Evolutionary conservation across 2,329 filamentous ascomycete genomes (phyloP).

Genomic region (Emergomyces pasteurianus): DNA sequence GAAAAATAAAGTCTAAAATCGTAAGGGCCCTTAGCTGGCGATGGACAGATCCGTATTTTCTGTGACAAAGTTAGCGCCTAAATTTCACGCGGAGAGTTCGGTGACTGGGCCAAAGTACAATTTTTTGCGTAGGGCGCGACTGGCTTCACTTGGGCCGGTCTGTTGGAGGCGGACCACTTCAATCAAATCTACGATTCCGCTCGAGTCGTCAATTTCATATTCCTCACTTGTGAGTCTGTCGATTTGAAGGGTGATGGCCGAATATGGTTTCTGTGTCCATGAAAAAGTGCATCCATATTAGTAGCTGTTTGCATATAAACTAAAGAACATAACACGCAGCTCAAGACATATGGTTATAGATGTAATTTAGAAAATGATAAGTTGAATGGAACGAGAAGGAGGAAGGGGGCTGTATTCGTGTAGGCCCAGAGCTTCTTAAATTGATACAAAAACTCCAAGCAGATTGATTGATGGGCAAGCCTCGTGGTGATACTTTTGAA

Average conservation of each 20-base stretch:
- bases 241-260: slow-evolving; percentile 84
- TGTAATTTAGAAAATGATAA: neutral
- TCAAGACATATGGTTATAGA: neutral
- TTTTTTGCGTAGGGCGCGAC: slow-evolving; percentile 89
- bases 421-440: neutral
- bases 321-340: neutral
- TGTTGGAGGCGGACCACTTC: slow-evolving; percentile 86
- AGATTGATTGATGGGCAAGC: neutral
- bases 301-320: slow-evolving; percentile 3
- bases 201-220: slow-evolving; percentile 81
- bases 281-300: neutral
- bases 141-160: slow-evolving; percentile 77
- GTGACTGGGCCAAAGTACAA: slow-evolving; percentile 42
- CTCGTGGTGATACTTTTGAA: neutral
- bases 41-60: slow-evolving; percentile 91
- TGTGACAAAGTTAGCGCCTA: slow-evolving; percentile 20
- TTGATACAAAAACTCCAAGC: neutral
- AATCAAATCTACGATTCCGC: slow-evolving; percentile 84
- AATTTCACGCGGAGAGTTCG: neutral
- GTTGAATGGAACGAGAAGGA: neutral
- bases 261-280: slow-evolving; percentile 64
- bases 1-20: slow-evolving; percentile 83
- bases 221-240: slow-evolving; percentile 82
- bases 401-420: neutral
- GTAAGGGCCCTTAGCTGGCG: slow-evolving; percentile 79